These are phyloP conservation scores for Naumovozyma castellii DNA, from an alignment of 805 yeast species.

Conservation along the genomic window DNA sequence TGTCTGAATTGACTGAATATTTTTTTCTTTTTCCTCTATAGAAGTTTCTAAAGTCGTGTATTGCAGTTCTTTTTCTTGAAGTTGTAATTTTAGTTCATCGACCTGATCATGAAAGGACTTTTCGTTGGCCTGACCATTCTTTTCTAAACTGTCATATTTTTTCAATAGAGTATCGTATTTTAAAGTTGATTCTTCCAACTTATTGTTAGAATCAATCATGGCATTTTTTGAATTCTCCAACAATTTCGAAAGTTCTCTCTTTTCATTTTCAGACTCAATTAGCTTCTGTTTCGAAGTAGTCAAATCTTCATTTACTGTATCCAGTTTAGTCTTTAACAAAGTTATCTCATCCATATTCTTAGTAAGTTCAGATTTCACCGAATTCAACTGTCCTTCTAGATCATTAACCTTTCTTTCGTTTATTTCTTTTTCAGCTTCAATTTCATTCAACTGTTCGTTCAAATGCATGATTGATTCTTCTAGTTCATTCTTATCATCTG, in stretches of 20 bases:
- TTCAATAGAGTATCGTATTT: constrained; percentile 29
- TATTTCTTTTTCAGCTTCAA: constrained; percentile 5
- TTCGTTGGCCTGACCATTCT: constrained; percentile 8
- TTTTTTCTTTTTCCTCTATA: background rate
- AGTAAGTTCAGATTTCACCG: constrained; percentile 3
- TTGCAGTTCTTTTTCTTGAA: background rate
- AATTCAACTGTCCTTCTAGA: constrained; percentile 31
- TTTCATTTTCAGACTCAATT: background rate
- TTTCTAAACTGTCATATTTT: constrained; percentile 31
- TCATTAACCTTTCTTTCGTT: constrained; percentile 29
- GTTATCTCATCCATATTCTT: background rate
- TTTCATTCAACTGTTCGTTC: constrained; percentile 13
- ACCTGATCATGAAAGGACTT: background rate
- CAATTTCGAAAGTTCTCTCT: background rate
- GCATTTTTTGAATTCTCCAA: background rate
- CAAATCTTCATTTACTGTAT: background rate
- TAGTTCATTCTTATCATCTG: constrained; percentile 5
- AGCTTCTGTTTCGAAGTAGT: background rate
- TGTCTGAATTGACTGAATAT: background rate
- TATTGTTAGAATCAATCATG: background rate
- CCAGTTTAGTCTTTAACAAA: background rate
- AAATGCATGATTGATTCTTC: constrained; percentile 12
- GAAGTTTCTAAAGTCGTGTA: background rate
- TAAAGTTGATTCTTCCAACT: background rate
- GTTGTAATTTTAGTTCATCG: background rate